Evolutionary conservation across 148 eudicot species (phyloP), one percentile per base, ranked within the genome.

Genomic region (Polygonum maritimum): DNA sequence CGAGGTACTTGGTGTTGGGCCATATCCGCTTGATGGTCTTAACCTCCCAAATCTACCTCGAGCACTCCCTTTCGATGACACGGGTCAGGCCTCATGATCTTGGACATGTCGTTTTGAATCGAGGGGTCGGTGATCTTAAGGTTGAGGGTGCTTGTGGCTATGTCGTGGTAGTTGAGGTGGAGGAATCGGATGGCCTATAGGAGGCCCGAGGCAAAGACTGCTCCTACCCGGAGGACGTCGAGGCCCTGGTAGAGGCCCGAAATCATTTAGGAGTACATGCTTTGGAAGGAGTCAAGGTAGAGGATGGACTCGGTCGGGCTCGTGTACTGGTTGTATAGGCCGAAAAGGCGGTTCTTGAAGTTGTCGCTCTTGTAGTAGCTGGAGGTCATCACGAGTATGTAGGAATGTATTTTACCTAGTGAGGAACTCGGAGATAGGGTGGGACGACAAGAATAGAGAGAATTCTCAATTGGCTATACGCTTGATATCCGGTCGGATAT

Each of bases 191-290:
- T 93, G 83, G 98, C 96, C 7, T 92, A 81, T 52, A 93, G 89
- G 9, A 93, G 87, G 75, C 96, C 96, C 0, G 98, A 93, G 55
- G 98, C 98, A 63, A 93, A 93, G 12, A 90, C 89, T 0, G 95
- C 95, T 2, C 97, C 97, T 4, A 90, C 80, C 0, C 91, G 87
- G 41, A 86, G 84, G 69, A 92, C 97, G 7, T 82, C 39, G 15
- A 77, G 79, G 33, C 89, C 87, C 78, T 85, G 77, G 69, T 87
- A 67, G 63, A 92, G 90, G 16, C 95, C 97, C 19, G 92, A 89
- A 1, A 92, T 26, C 97, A 92, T 90, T 67, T 90, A 95, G 5
- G 90, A 77, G 83, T 92, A 90, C 97, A 92, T 92, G 87, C 95
- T 90, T 33, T 92, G 97, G 81, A 79, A 90, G 6, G 92, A 85